Evolutionary conservation across 257 asterid genomes (phyloP).

Genomic region (Handroanthus guayacan): DNA sequence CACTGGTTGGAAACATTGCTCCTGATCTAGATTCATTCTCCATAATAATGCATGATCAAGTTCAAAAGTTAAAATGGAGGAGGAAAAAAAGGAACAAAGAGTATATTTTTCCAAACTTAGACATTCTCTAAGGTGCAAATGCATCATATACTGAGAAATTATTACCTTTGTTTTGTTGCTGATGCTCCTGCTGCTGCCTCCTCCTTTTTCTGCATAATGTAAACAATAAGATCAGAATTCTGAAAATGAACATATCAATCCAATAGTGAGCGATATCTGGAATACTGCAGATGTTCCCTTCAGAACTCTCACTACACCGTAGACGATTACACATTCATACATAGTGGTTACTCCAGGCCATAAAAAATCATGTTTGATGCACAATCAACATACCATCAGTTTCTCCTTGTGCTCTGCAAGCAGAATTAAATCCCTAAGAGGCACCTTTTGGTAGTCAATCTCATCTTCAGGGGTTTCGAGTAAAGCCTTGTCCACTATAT

Average conservation of each 20-base stretch:
- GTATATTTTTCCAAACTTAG: neutral
- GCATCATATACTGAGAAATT: conserved; percentile 10
- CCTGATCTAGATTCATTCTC: neutral
- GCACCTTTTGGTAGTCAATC: conserved; percentile 62
- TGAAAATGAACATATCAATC: neutral
- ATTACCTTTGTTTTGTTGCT: conserved; percentile 60
- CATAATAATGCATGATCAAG: conserved; percentile 1
- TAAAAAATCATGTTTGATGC: conserved; percentile 8
- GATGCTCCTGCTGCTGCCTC: conserved; percentile 49
- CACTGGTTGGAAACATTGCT: neutral
- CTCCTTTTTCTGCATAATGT: conserved; percentile 65
- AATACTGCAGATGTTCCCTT: conserved; percentile 10
- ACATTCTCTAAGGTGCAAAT: neutral
- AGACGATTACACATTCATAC: conserved; percentile 16
- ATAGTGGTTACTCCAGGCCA: conserved; percentile 11
- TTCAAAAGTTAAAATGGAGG: conserved; percentile 1
- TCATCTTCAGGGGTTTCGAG: conserved; percentile 84
- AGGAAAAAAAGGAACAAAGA: neutral
- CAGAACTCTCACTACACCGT: neutral
- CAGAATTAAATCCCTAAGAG: conserved; percentile 78
- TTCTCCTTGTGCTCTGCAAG: conserved; percentile 86
- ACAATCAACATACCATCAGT: conserved; percentile 49
- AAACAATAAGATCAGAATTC: conserved; percentile 35
- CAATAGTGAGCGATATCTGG: conserved; percentile 1
- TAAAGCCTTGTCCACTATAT: conserved; percentile 72